These are phyloP conservation scores for Pichia sp. DNA, from an alignment of 1,139 yeast species.

Conservation along the genomic window DNA sequence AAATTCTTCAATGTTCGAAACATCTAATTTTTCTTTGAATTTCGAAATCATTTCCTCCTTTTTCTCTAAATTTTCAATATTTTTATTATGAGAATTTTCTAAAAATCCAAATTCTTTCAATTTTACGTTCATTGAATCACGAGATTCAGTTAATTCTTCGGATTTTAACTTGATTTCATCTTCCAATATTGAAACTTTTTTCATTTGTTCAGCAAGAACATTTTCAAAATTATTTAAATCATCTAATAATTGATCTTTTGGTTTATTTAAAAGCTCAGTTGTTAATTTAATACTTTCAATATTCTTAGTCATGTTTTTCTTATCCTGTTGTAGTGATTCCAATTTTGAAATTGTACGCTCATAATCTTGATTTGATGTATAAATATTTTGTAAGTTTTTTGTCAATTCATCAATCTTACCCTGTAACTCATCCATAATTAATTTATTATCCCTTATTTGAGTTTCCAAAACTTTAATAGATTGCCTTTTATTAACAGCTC, in stretches of 20 bases:
- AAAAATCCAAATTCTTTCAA: constrained; percentile 55
- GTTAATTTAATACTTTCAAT: constrained; percentile 41
- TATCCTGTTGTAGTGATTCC: constrained; percentile 50
- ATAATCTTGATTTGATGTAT: constrained; percentile 74
- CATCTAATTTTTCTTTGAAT: constrained; percentile 6
- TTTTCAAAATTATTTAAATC: constrained; percentile 50
- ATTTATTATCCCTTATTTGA: constrained; percentile 41
- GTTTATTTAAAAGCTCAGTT: constrained; percentile 41
- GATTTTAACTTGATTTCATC: too few species aligned
- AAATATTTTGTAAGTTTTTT: constrained; percentile 54
- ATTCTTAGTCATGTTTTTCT: constrained; percentile 41
- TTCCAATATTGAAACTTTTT: constrained; percentile 20
- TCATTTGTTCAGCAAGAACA: constrained; percentile 36
- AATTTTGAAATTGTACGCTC: constrained; percentile 63
- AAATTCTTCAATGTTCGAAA: constrained; percentile 14
- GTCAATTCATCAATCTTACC: constrained; percentile 47
- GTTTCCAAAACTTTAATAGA: constrained; percentile 41
- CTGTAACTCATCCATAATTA: constrained; percentile 47
- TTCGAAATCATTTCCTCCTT: constrained; percentile 12
- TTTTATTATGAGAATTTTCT: constrained; percentile 40
- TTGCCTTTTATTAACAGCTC: constrained; percentile 55
- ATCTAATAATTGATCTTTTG: constrained; percentile 45
- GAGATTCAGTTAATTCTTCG: too few species aligned
- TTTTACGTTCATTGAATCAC: constrained; percentile 33
- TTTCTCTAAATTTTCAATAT: constrained; percentile 28